Conservation (phyloP, 1,284 basidiomycete genomes). For the Moesziomyces sp. region DNA sequence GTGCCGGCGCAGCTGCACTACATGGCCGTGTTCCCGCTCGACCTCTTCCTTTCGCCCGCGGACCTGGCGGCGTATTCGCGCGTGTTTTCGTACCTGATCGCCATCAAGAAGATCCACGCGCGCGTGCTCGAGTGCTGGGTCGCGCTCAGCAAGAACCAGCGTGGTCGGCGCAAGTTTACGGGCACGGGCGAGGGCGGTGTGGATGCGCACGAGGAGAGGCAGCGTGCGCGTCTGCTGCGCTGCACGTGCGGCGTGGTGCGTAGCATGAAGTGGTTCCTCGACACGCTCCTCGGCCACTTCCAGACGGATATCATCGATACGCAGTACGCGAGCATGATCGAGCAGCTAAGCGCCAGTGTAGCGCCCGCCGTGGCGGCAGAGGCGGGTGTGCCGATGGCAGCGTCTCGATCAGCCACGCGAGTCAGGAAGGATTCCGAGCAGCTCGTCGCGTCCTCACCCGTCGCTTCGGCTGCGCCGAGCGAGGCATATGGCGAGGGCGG, state of each 20-base stretch:
- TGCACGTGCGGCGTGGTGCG: conserved; percentile 85
- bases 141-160: conserved; percentile 81
- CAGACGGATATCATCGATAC: conserved; percentile 90
- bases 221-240: conserved; percentile 73
- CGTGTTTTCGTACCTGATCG: conserved; percentile 83
- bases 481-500: conserved; percentile 30
- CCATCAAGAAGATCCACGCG: conserved; percentile 82
- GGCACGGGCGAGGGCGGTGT: conserved; percentile 86
- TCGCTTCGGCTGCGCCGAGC: conserved; percentile 22
- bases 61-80: conserved; percentile 80
- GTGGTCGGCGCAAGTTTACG: conserved; percentile 82
- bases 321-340: conserved; percentile 79
- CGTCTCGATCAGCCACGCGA: not conserved
- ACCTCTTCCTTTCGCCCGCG: conserved; percentile 82
- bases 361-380: not conserved
- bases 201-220: conserved; percentile 73
- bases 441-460: conserved; percentile 10
- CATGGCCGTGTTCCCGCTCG: conserved; percentile 77
- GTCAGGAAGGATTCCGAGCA: conserved; percentile 29
- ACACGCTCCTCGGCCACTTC: conserved; percentile 74
- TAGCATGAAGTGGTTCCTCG: conserved; percentile 90
- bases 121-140: conserved; percentile 83
- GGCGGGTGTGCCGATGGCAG: conserved; percentile 1
- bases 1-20: conserved; percentile 51
- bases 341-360: conserved; percentile 69